Percentiles rank a stretch among this genome's conserved stretches.
Evolutionary conservation across 2,329 filamentous ascomycete species (phyloP).

Genomic region (Colletotrichum simmondsii): DNA sequence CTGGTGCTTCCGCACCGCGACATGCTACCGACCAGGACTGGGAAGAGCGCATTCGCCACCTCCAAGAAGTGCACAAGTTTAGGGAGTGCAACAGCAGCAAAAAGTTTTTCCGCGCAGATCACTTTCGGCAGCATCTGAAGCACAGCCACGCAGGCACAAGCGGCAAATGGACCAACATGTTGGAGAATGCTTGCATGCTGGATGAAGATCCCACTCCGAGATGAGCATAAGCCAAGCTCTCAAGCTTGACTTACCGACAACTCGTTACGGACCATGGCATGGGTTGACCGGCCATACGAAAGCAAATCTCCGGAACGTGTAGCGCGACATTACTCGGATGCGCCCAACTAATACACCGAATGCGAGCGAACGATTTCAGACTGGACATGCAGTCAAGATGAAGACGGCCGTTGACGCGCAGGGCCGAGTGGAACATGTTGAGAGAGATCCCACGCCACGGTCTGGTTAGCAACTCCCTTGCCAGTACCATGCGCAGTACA

Average conservation of each 20-base stretch:
- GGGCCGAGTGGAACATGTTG: background rate
- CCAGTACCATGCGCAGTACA: conserved; percentile 2
- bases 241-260: no score
- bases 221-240: conserved; percentile 35
- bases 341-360: background rate
- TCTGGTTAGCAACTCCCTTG: background rate
- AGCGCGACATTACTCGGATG: background rate
- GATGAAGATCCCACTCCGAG: conserved; percentile 75
- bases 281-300: background rate
- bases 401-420: background rate
- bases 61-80: conserved; percentile 95
- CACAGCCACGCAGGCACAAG: conserved; percentile 96
- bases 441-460: conserved; percentile 12
- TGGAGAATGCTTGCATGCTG: conserved; percentile 97
- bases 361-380: background rate
- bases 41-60: conserved; percentile 86
- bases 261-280: background rate
- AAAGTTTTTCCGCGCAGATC: conserved; percentile 97
- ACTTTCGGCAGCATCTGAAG: conserved; percentile 98
- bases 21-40: conserved; percentile 83
- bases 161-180: conserved; percentile 98
- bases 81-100: conserved; percentile 98
- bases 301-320: background rate
- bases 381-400: background rate
- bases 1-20: conserved; percentile 50